Conservation (phyloP, 179 eudicot species). For the Nepenthes alata region DNA sequence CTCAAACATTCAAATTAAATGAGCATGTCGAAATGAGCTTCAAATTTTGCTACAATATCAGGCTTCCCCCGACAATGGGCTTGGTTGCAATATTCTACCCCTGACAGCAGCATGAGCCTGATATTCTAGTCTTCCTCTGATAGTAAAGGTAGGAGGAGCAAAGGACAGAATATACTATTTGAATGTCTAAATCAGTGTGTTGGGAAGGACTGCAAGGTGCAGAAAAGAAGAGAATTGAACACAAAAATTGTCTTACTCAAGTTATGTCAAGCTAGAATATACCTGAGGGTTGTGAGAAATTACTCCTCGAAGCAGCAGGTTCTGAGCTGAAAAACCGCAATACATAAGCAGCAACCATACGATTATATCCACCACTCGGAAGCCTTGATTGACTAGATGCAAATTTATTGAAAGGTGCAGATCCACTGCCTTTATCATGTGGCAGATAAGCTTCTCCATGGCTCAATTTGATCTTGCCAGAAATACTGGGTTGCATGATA, state of each 20-base stretch:
- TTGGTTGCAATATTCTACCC: too few relatives aligned
- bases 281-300: conserved; percentile 59
- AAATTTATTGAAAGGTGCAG: conserved; percentile 60
- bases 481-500: conserved; percentile 86
- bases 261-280: conserved; percentile 2
- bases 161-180: neutral
- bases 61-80: too few relatives aligned
- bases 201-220: neutral
- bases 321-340: conserved; percentile 79
- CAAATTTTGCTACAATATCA: too few relatives aligned
- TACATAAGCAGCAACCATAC: conserved; percentile 81
- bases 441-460: conserved; percentile 96
- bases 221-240: neutral
- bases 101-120: too few relatives aligned
- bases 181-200: neutral
- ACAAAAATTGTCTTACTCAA: neutral
- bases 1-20: too few relatives aligned
- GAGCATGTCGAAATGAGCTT: too few relatives aligned
- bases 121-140: too few relatives aligned
- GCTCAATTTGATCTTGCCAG: conserved; percentile 89
- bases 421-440: conserved; percentile 96
- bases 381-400: conserved; percentile 50
- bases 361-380: conserved; percentile 56
- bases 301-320: conserved; percentile 46
- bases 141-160: too few relatives aligned